Percentiles rank a stretch among this genome's conserved stretches.
phyloP scores from a whole-genome alignment of 2,329 filamentous ascomycete genomes.

The Coniochaeta sp. region DNA sequence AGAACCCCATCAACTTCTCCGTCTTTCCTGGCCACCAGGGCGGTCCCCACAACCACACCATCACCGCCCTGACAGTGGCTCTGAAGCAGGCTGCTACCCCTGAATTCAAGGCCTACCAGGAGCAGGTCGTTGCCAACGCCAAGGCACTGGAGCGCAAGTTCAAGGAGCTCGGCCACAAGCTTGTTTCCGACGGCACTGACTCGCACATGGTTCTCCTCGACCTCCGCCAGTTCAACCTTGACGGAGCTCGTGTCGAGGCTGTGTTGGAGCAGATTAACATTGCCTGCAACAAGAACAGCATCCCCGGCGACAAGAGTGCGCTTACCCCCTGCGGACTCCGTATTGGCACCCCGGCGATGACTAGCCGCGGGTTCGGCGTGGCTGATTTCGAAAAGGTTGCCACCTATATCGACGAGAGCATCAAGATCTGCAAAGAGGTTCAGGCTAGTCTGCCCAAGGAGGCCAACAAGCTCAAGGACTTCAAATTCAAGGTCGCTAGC shows the following conservation, averaged over 20 bases:
- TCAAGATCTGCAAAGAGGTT: slow-evolving; percentile 85
- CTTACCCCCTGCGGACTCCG: slow-evolving; percentile 91
- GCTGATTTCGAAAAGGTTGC: slow-evolving; percentile 89
- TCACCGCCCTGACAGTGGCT: slow-evolving; percentile 90
- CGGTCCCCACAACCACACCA: slow-evolving; percentile 98
- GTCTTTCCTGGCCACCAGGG: slow-evolving; percentile 99
- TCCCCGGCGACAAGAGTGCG: slow-evolving; percentile 94
- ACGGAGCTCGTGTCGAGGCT: slow-evolving; percentile 91
- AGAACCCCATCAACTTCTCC: slow-evolving; percentile 95
- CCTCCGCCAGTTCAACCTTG: slow-evolving; percentile 77
- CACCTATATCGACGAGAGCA: slow-evolving; percentile 77
- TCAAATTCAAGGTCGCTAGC: slow-evolving; percentile 82
- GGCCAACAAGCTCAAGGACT: slow-evolving; percentile 99
- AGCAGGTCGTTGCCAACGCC: slow-evolving; percentile 87
- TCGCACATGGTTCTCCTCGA: slow-evolving; percentile 97
- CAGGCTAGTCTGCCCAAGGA: slow-evolving; percentile 85
- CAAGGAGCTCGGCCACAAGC: slow-evolving; percentile 84
- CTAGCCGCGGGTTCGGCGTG: slow-evolving; percentile 84
- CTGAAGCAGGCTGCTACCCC: slow-evolving; percentile 86
- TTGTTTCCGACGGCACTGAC: slow-evolving; percentile 93
- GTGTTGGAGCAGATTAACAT: slow-evolving; percentile 98
- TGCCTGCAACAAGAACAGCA: slow-evolving; percentile 99
- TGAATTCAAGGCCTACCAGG: slow-evolving; percentile 91
- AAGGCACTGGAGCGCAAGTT: slow-evolving; percentile 82
- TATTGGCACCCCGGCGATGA: slow-evolving; percentile 97